Percentiles rank a stretch among this genome's conserved stretches.
phyloP scores from a whole-genome alignment of 495 filamentous ascomycete species.

The Pseudomonodictys pantanalensis region DNA sequence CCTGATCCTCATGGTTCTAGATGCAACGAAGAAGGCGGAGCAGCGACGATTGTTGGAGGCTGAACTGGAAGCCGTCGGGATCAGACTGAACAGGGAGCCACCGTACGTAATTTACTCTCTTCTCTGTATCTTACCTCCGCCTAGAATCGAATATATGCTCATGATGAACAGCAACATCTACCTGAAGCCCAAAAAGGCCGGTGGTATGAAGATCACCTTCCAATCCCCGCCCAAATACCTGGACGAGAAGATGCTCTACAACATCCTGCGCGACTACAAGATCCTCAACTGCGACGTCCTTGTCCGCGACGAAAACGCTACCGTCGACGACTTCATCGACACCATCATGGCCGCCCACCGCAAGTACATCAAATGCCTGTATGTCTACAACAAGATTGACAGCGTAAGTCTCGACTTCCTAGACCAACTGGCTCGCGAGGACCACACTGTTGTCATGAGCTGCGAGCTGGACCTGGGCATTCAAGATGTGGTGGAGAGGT shows the following conservation, averaged over 20 bases:
- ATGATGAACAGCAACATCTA: slow-evolving; percentile 77
- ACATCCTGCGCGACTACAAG: slow-evolving; percentile 97
- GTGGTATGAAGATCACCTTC: slow-evolving; percentile 98
- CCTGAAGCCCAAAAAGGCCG: slow-evolving; percentile 94
- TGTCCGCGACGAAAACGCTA: slow-evolving; percentile 89
- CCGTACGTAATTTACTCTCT: slow-evolving; percentile 57
- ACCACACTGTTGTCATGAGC: slow-evolving; percentile 92
- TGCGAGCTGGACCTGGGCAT: slow-evolving; percentile 98
- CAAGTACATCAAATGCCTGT: slow-evolving; percentile 93
- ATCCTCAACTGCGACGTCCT: slow-evolving; percentile 97
- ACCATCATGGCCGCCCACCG: slow-evolving; percentile 99
- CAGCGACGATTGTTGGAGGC: slow-evolving; percentile 86
- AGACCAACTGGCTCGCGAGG: slow-evolving; percentile 85
- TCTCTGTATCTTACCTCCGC: neutral
- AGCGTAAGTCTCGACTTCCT: slow-evolving; percentile 89
- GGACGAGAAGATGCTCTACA: slow-evolving; percentile 96
- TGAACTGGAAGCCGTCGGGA: slow-evolving; percentile 95
- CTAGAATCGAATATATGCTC: neutral
- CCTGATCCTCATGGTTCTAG: slow-evolving; percentile 92
- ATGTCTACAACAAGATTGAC: slow-evolving; percentile 99
- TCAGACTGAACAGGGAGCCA: slow-evolving; percentile 86
- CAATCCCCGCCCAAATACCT: slow-evolving; percentile 80
- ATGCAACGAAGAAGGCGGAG: slow-evolving; percentile 95
- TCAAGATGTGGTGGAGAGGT: slow-evolving; percentile 88
- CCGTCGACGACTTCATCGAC: slow-evolving; percentile 98